Evolutionary conservation across 768 basidiomycete species (phyloP).

Genomic region (Xerocomellus chrysenteron): DNA sequence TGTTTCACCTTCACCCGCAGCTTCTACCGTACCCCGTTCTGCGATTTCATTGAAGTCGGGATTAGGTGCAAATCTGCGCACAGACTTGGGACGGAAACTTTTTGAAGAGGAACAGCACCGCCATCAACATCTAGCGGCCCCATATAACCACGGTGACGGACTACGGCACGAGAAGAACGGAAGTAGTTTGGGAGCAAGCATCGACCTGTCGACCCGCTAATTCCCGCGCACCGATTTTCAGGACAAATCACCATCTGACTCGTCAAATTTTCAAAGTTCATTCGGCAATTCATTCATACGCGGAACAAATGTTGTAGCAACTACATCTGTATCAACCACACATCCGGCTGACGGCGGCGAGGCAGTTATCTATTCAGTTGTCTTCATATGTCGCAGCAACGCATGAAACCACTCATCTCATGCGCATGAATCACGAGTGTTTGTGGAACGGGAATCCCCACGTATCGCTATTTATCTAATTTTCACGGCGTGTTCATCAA

Average conservation of each 20-base stretch:
- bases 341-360: constrained; percentile 21
- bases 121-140: constrained; percentile 24
- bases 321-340: constrained; percentile 35
- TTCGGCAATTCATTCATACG: constrained; percentile 24
- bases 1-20: constrained; percentile 63
- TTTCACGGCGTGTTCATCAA: constrained; percentile 12
- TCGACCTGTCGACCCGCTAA: constrained; percentile 30
- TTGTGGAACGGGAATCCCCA: constrained; percentile 19
- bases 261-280: constrained; percentile 15
- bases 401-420: constrained; percentile 19
- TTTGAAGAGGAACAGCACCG: constrained; percentile 71
- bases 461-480: constrained; percentile 20
- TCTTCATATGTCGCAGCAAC: constrained; percentile 27
- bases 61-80: constrained; percentile 52
- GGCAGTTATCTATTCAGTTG: constrained; percentile 32
- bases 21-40: constrained; percentile 33
- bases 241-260: constrained; percentile 13
- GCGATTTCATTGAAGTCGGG: constrained; percentile 32
- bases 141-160: constrained; percentile 21
- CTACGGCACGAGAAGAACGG: constrained; percentile 27
- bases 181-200: constrained; percentile 29
- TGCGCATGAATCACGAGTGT: constrained; percentile 28
- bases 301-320: constrained; percentile 35
- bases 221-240: constrained; percentile 5
- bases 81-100: constrained; percentile 64